Conservation (phyloP, 495 filamentous ascomycete species). For the Clavariopsis aquatica region DNA sequence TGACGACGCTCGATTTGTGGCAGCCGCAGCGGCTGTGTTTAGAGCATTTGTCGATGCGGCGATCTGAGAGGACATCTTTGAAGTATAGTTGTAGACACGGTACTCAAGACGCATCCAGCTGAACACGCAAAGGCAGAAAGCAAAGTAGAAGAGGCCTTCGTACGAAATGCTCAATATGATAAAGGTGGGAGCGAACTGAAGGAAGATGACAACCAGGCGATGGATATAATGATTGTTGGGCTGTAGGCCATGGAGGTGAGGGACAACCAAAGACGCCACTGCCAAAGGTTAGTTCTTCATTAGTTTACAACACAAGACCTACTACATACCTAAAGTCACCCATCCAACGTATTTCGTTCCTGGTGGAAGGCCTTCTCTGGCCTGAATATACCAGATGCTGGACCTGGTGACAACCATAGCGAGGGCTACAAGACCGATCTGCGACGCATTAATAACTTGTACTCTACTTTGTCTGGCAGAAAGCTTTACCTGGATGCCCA, state of each 20-base stretch:
- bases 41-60: slow-evolving; percentile 1
- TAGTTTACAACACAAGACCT: not conserved
- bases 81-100: slow-evolving; percentile 62
- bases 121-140: slow-evolving; percentile 78
- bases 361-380: slow-evolving; percentile 80
- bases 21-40: slow-evolving; percentile 6
- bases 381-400: slow-evolving; percentile 77
- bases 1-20: slow-evolving; percentile 4
- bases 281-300: slow-evolving; percentile 18
- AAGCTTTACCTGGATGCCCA: slow-evolving; percentile 44
- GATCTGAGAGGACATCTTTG: slow-evolving; percentile 16
- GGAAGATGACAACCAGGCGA: slow-evolving; percentile 82
- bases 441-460: slow-evolving; percentile 36
- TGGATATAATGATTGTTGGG: slow-evolving; percentile 90
- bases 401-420: slow-evolving; percentile 84
- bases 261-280: slow-evolving; percentile 77
- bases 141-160: slow-evolving; percentile 94
- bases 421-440: slow-evolving; percentile 80
- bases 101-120: slow-evolving; percentile 92
- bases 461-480: not conserved
- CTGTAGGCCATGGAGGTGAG: slow-evolving; percentile 75
- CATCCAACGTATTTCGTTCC: slow-evolving; percentile 90
- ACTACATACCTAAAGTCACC: slow-evolving; percentile 71
- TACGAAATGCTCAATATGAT: slow-evolving; percentile 97
- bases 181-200: slow-evolving; percentile 91